A percentile compares a stretch with the other conserved stretches of the same genome.
Evolutionary conservation across 768 basidiomycete genomes (phyloP).

Genomic region (Coprinellus micaceus): DNA sequence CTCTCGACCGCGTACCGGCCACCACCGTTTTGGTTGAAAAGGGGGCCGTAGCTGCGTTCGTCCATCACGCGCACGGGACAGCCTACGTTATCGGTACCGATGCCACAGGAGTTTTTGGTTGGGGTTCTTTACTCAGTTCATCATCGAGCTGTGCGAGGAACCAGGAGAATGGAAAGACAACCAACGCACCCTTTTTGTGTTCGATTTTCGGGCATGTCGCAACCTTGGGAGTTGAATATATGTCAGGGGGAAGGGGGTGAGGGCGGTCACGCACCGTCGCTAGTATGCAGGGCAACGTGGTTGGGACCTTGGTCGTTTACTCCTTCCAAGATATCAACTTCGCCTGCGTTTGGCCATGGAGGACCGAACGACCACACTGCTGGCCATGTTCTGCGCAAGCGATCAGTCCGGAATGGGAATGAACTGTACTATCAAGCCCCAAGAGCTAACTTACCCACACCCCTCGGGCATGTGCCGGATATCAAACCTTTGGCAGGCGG

Average conservation of each 20-base stretch:
- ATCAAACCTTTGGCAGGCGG: constrained; percentile 33
- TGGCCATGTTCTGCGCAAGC: constrained; percentile 34
- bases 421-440: background rate
- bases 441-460: constrained; percentile 23
- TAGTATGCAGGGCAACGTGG: constrained; percentile 29
- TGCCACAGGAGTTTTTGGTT: background rate
- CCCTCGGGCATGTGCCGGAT: constrained; percentile 33
- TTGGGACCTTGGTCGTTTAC: constrained; percentile 32
- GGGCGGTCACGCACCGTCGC: background rate
- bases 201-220: constrained; percentile 39
- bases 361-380: constrained; percentile 39
- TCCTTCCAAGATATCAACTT: constrained; percentile 36
- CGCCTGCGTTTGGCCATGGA: constrained; percentile 16
- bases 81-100: background rate
- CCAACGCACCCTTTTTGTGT: no score
- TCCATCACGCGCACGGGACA: constrained; percentile 20
- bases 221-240: no score
- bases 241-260: no score
- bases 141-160: no score
- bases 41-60: constrained; percentile 49
- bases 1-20: constrained; percentile 63
- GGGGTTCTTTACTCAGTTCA: background rate
- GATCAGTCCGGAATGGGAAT: background rate
- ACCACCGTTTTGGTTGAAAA: constrained; percentile 57
- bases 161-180: no score